Base-by-base conservation (phyloP, 2,329 filamentous ascomycete species). In the Aspergillus chevalieri region DNA sequence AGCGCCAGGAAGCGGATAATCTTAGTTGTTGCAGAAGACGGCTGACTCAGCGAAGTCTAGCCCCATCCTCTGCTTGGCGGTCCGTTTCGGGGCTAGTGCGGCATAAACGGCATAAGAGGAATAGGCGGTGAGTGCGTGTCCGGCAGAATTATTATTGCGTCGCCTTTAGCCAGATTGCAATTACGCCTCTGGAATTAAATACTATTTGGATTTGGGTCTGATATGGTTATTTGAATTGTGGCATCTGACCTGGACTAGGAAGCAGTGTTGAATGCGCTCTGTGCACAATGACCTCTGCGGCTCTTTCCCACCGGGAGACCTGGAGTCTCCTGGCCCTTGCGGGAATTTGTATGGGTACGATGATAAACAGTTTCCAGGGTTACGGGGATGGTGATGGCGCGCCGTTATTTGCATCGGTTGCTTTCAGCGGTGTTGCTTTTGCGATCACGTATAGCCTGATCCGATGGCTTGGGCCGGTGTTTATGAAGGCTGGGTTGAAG, bases 401-500 rank as follows among this genome's bases (percentile, higher is more conserved):
- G 60, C 92, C 93, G 34, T 80, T 98, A 60, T 78, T 94, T 58
- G 92, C 90, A 8, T 95, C 89, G 1, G 75, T 95, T 49, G 89
- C 91, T 14, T 86, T 97, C 61, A 93, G 89, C 63, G 82, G 86
- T 19, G 77, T 95, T 57, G 90, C 88, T 33, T 98, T 95, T 67
- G 78, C 85, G 3, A 82, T 86, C 44, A 84, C 84, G 52, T 97
- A 88, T 69, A 83, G 87, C 62, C 82, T 96, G 74, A 92, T 97
- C 69, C 79, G 87, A 75, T 97, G 92, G 92, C 85, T 96, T 5
- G 92, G 92, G 1, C 84, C 88, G 49, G 85, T 87, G 1, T 97
- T 98, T 68, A 85, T 96, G 66, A 84, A 81, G 59, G 88, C 88
- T 34, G 93, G 92, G 14, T 81, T 96, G 65, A 93, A 91, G 66